These are phyloP conservation scores for Talaromyces islandicus DNA, from an alignment of 2,329 filamentous ascomycete genomes.

Conservation along the genomic window DNA sequence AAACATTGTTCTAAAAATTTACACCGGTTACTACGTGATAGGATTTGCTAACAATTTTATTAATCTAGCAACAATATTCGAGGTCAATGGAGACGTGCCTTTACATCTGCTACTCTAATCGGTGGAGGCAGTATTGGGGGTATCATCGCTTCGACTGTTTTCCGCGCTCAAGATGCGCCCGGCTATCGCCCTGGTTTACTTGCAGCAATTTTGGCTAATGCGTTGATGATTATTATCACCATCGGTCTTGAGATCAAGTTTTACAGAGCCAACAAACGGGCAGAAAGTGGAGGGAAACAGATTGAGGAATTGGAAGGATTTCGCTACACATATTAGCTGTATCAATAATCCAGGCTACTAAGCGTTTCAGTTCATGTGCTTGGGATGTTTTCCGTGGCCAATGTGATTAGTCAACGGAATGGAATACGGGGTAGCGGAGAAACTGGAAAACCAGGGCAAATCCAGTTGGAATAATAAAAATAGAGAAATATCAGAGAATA, in stretches of 20 bases:
- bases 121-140: slow-evolving; percentile 73
- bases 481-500: neutral
- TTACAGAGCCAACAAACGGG: slow-evolving; percentile 26
- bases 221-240: slow-evolving; percentile 27
- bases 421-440: neutral
- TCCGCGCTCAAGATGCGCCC: slow-evolving; percentile 44
- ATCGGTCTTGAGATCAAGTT: slow-evolving; percentile 25
- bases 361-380: neutral
- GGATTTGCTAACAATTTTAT: neutral
- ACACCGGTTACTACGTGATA: neutral
- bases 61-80: slow-evolving; percentile 64
- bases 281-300: slow-evolving; percentile 26
- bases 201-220: slow-evolving; percentile 27
- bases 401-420: neutral
- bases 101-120: slow-evolving; percentile 69
- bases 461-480: neutral
- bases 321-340: slow-evolving; percentile 25
- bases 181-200: slow-evolving; percentile 29
- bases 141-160: slow-evolving; percentile 69
- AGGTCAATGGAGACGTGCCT: slow-evolving; percentile 82
- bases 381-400: neutral
- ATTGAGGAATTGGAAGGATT: slow-evolving; percentile 32
- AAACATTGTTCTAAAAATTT: neutral
- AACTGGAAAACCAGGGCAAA: neutral
- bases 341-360: neutral